Base-by-base conservation (phyloP, 2,329 filamentous ascomycete genomes). In the Colletotrichum sp. region DNA sequence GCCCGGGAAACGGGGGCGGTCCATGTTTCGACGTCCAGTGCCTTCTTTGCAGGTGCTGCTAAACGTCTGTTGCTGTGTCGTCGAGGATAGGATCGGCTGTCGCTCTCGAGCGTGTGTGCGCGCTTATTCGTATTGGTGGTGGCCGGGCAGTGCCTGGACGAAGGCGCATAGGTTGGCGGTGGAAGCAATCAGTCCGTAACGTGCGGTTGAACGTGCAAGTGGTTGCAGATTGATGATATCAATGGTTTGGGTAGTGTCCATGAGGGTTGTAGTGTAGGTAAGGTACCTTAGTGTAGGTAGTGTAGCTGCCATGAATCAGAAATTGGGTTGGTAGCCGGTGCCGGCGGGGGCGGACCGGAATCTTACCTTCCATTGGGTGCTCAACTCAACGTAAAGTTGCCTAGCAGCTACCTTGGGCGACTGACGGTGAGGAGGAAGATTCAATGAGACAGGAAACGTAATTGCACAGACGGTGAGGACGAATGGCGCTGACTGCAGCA, bases 1-100 rank as follows among this genome's bases (percentile, higher is more conserved):
- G 69, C 49, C 59, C 44, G n/a, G 52, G 59, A 32, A 44, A 69
- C 64, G 73, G 70, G 73, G 69, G n/a, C 72, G 28, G 57, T 21
- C 59, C 70, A 65, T 76, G 74, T 76, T 69, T 73, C 71, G 74
- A 39, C 32, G 60, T 49, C 62, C 32, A 30, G 30, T 34, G 39
- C 15, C 16, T 52, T 52, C 44, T 52, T 21, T 52, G 44, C 44
- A 52, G 44, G n/a, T 21, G 44, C 44, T 52, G 10, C 44, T 21
- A 39, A 39, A 39, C 5, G 6, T 52, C 28, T 21, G 26, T 60
- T 34, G 55, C 39, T 44, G 59, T 59, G 44, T 39, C 32, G 26
- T 28, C 8, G 24, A 24, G 28, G 26, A 36, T 32, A 18, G 28
- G 26, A 60, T 32, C 24, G 34, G 16, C 13, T 64, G 34, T 39